A percentile compares a stretch with the other conserved stretches of the same genome.
Evolutionary conservation across 257 asterid species (phyloP).

Genomic region (Coffea eugenioides): DNA sequence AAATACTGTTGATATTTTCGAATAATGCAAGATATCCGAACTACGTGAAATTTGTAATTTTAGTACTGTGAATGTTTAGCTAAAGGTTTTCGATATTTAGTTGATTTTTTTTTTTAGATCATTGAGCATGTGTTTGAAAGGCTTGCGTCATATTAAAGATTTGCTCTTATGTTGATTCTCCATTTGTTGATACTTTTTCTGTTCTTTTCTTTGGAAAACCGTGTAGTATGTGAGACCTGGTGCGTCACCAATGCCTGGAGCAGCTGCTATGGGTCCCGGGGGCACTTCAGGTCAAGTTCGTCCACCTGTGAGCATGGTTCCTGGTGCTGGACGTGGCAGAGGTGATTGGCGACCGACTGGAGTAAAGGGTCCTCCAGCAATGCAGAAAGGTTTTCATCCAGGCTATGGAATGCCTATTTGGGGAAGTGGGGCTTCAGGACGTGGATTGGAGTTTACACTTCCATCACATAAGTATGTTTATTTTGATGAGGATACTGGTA

Average conservation of each 20-base stretch:
- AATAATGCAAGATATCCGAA: background rate
- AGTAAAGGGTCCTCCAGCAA: constrained; percentile 49
- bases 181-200: constrained; percentile 16
- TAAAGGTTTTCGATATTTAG: background rate
- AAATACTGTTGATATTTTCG: background rate
- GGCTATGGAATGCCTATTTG: constrained; percentile 63
- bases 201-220: constrained; percentile 22
- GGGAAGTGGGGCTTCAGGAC: constrained; percentile 75
- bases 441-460: constrained; percentile 97
- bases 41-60: background rate
- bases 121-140: background rate
- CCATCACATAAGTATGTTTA: constrained; percentile 91
- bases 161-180: background rate
- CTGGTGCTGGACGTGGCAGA: constrained; percentile 88
- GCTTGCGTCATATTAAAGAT: background rate
- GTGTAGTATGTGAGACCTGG: constrained; percentile 98
- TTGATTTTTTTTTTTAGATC: background rate
- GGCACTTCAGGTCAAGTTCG: constrained; percentile 75
- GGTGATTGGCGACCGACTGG: constrained; percentile 97
- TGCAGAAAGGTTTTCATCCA: constrained; percentile 76
- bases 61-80: background rate
- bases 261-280: constrained; percentile 53
- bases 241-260: constrained; percentile 72
- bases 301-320: constrained; percentile 58
- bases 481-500: constrained; percentile 3